Conservation (phyloP, 2,329 filamentous ascomycete species). For the Sporothrix pseudoabietina region DNA sequence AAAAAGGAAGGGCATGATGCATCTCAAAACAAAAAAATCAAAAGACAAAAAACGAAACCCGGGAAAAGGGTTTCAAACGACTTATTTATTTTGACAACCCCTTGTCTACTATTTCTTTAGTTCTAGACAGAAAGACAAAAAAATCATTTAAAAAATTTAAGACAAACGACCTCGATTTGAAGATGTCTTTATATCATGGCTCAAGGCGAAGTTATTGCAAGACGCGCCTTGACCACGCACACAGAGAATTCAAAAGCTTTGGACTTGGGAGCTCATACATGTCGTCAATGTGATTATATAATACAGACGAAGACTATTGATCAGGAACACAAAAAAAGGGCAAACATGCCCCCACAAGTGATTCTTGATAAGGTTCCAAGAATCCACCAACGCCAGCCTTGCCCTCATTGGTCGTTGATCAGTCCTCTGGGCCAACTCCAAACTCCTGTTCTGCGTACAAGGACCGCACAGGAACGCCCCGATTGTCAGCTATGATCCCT, state of each 20-base stretch:
- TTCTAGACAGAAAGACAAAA: constrained; percentile 24
- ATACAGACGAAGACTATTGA: background rate
- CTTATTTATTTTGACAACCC: constrained; percentile 24
- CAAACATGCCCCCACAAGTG: background rate
- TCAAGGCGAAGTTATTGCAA: background rate
- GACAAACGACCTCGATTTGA: background rate
- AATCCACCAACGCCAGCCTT: background rate
- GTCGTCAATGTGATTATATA: background rate
- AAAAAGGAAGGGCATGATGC: constrained; percentile 20
- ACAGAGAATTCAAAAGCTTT: background rate
- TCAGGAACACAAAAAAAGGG: background rate
- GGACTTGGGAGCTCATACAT: background rate
- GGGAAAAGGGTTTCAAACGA: constrained; percentile 20
- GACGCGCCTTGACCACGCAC: background rate
- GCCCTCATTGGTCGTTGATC: background rate
- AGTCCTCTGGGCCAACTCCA: constrained; percentile 39
- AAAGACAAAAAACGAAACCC: constrained; percentile 26
- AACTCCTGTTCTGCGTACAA: constrained; percentile 41
- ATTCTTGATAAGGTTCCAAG: background rate
- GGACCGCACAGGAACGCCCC: constrained; percentile 40
- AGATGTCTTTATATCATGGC: background rate
- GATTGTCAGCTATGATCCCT: constrained; percentile 44
- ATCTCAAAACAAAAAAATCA: constrained; percentile 28
- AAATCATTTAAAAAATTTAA: constrained; percentile 24
- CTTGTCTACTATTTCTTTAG: constrained; percentile 16